Base-by-base conservation (phyloP, 352 stramenopile species). In the Globisporangium lucens region DNA sequence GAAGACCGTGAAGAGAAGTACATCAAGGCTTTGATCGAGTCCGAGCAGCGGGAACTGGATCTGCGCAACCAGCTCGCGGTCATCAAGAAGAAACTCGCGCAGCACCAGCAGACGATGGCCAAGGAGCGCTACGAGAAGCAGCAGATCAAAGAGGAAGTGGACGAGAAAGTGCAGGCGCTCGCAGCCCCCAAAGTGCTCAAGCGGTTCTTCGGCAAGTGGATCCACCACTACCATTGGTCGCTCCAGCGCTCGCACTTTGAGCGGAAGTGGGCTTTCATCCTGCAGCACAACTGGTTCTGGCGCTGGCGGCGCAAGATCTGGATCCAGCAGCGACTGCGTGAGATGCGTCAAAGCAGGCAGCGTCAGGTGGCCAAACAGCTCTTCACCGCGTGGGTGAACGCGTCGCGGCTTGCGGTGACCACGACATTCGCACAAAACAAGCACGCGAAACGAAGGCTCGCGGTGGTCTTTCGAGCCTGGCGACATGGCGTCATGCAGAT, bases 21-120 rank as follows among this genome's bases (percentile, higher is more conserved):
- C 55, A 88, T 94, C 24, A 75, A 79, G 17, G 83, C 83, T 8
- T 62, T 94, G 24, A 94, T 94, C 76, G 79, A 87, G 63, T 92
- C 82, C 0, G 86, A 94, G 63, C 86, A 92, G 33, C 77, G 83
- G 20, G 86, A 94, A 56, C 66, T 94, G 0, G 81, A 92, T 35
- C 66, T 94, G 3, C 76, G 80, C 12, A 88, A 82, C 17, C 79
- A 85, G 35, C 35, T 94, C 1, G 66, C 56, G 4, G 47, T 27
- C 4, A 75, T 89, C 67, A 74, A 81, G 33, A 75, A 71, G 15
- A 84, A 89, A 52, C 53, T 92, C 20, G 49, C 61, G 4, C 72
- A 74, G 12, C 82, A 82, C 55, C 78, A 89, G 65, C 72, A 67
- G 61, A 70, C 67, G 4, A 51, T 90, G 20, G 56, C 63, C 0